Conservation (phyloP, 306 rosid species). For the Crataegus laevigata region DNA sequence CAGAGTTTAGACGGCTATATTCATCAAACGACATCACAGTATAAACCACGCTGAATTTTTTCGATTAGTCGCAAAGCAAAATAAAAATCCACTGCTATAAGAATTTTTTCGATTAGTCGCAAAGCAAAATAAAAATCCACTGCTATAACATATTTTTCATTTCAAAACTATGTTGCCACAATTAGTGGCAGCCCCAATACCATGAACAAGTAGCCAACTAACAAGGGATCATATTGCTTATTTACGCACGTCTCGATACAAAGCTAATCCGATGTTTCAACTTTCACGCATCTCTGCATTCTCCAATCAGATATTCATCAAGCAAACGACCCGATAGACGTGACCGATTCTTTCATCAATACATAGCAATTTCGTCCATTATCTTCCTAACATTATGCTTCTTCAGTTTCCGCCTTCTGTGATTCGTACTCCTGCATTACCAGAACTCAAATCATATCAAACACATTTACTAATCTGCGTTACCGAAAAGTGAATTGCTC, state of each 20-base stretch:
- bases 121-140: background rate
- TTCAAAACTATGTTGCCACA: too few relatives aligned
- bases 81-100: background rate
- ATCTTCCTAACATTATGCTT: slow-evolving; percentile 37
- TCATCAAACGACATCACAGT: too few relatives aligned
- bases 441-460: slow-evolving; percentile 17
- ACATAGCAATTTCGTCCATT: slow-evolving; percentile 12
- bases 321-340: background rate
- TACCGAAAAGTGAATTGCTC: background rate
- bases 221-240: background rate
- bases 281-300: background rate
- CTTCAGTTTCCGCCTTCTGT: slow-evolving; percentile 66
- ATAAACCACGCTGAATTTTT: too few relatives aligned
- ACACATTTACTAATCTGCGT: background rate
- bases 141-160: too few relatives aligned
- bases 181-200: background rate
- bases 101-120: too few relatives aligned
- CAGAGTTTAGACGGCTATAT: too few relatives aligned
- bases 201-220: background rate
- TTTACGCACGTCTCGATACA: background rate
- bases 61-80: too few relatives aligned
- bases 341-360: slow-evolving; percentile 7
- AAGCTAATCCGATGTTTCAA: background rate
- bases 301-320: background rate
- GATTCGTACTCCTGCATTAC: slow-evolving; percentile 52